A percentile compares a stretch with the other conserved stretches of the same genome.
Conservation (phyloP, 768 basidiomycete species). For the Tylopilus balloui region DNA sequence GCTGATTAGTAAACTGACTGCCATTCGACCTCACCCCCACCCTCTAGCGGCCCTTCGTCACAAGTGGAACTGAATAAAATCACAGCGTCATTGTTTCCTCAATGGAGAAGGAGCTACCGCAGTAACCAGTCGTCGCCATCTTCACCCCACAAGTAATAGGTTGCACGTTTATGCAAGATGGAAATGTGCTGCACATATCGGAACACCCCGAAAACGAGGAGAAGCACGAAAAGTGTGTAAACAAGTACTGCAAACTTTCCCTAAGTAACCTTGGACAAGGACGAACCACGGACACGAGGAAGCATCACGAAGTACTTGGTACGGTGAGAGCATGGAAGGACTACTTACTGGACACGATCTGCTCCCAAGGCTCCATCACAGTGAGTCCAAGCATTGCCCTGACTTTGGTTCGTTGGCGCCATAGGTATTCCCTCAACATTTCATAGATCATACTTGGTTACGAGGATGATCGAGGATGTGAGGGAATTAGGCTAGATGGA, state of each 20-base stretch:
- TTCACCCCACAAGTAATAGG: conserved; percentile 63
- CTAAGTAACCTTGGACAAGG: conserved; percentile 4
- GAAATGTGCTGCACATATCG: conserved; percentile 60
- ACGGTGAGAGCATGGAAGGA: neutral
- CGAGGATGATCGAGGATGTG: neutral
- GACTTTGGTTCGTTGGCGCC: conserved; percentile 30
- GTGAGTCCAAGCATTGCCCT: conserved; percentile 57
- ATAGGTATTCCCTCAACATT: conserved; percentile 30
- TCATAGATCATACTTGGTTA: conserved; percentile 8
- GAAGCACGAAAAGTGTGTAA: conserved; percentile 35
- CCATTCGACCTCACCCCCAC: neutral
- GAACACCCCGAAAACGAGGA: conserved; percentile 49
- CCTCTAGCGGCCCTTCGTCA: conserved; percentile 10
- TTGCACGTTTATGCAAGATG: conserved; percentile 49
- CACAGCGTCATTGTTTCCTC: conserved; percentile 25
- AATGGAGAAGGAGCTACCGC: conserved; percentile 24
- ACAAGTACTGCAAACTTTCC: conserved; percentile 36
- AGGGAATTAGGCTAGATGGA: neutral
- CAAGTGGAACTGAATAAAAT: neutral
- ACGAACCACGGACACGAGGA: neutral
- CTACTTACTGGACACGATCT: conserved; percentile 49
- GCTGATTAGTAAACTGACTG: neutral
- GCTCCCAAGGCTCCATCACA: conserved; percentile 74
- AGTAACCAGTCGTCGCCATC: conserved; percentile 37
- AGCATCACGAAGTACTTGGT: neutral